Conservation (phyloP, 164 flowering plant species). For the Aristolochia californica region DNA sequence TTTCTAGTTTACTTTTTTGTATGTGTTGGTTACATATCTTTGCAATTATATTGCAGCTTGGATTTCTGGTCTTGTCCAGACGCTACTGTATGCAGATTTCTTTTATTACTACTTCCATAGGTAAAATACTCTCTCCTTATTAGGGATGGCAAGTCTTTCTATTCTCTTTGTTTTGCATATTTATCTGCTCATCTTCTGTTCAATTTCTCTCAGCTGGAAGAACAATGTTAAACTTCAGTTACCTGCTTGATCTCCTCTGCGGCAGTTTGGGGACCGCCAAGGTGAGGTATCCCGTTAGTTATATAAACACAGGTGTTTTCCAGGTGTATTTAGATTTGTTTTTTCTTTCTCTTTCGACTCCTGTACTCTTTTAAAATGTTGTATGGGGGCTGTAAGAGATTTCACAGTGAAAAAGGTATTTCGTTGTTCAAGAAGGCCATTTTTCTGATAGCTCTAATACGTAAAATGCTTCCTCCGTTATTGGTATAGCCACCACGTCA, state of each 20-base stretch:
- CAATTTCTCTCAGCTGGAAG: constrained; percentile 53
- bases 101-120: constrained; percentile 88
- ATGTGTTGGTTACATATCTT: not conserved
- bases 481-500: too few relatives aligned
- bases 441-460: too few relatives aligned
- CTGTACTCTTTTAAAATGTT: too few relatives aligned
- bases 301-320: too few relatives aligned
- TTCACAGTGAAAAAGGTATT: too few relatives aligned
- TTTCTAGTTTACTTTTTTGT: not conserved
- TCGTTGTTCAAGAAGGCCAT: too few relatives aligned
- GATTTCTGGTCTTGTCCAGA: constrained; percentile 83
- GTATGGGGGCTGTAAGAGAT: too few relatives aligned
- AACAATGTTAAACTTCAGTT: constrained; percentile 65
- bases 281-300: too few relatives aligned
- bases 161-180: not conserved
- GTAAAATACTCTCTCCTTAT: constrained; percentile 16
- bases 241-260: constrained; percentile 40
- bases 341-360: too few relatives aligned
- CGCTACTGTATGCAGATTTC: constrained; percentile 87
- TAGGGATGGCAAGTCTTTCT: not conserved
- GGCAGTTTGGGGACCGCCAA: too few relatives aligned
- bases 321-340: too few relatives aligned
- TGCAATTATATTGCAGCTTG: constrained; percentile 51
- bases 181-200: not conserved
- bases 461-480: too few relatives aligned